These are phyloP conservation scores for Planoprotostelium fungivorum DNA, from an alignment of 78 protist genomes.

Conservation along the genomic window DNA sequence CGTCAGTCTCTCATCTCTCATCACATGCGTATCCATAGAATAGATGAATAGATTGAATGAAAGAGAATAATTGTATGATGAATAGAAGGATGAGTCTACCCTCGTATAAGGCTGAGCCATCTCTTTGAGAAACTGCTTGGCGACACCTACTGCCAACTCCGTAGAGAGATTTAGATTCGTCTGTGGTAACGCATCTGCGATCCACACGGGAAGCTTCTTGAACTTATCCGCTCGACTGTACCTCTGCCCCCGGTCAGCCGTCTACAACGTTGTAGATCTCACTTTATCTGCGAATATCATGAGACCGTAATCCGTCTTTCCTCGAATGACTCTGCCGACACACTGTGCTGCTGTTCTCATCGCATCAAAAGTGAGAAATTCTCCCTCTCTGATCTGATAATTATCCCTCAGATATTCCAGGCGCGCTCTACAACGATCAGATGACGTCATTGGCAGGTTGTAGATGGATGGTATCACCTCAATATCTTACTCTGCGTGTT, in stretches of 20 bases:
- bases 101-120: conserved; percentile 64
- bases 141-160: conserved; percentile 45
- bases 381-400: conserved; percentile 71
- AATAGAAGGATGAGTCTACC: not conserved
- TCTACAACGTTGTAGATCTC: conserved; percentile 4
- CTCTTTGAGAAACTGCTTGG: conserved; percentile 29
- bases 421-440: conserved; percentile 17
- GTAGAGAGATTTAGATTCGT: conserved; percentile 49
- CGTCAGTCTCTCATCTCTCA: not conserved
- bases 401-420: conserved; percentile 43
- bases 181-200: conserved; percentile 26
- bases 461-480: conserved; percentile 12
- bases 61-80: not conserved
- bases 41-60: too few relatives aligned
- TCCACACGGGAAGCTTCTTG: conserved; percentile 67
- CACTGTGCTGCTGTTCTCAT: conserved; percentile 93
- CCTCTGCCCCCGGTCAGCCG: conserved; percentile 1
- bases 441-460: not conserved
- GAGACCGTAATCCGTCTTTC: conserved; percentile 96
- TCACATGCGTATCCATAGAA: too few relatives aligned
- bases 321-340: conserved; percentile 96
- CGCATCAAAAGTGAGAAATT: conserved; percentile 95
- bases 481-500: conserved; percentile 71
- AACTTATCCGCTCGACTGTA: conserved; percentile 51
- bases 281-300: conserved; percentile 95